Conservation (phyloP, 805 yeast species). For the Lipomyces oligophaga region DNA sequence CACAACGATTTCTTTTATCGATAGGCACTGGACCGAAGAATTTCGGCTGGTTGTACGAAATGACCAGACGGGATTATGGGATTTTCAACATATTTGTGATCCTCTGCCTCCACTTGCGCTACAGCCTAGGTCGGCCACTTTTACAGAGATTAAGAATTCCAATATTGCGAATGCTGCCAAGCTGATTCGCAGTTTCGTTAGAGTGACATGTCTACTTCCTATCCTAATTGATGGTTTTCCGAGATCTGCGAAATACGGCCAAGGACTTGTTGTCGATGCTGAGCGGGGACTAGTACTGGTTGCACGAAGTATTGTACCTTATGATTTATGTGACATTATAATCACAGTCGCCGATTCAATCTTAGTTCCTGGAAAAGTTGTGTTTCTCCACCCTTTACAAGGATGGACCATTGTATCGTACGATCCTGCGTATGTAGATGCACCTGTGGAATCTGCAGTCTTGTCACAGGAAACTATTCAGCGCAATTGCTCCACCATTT, state of each 20-base stretch:
- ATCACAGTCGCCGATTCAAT: conserved; percentile 83
- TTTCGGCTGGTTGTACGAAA: conserved; percentile 64
- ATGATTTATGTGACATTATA: conserved; percentile 70
- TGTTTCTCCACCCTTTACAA: conserved; percentile 80
- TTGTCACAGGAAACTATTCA: conserved; percentile 54
- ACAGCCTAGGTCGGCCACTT: conserved; percentile 61
- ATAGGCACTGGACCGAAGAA: conserved; percentile 78
- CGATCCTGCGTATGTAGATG: conserved; percentile 68
- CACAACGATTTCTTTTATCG: conserved; percentile 64
- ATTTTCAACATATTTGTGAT: conserved; percentile 47
- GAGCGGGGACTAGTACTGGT: conserved; percentile 73
- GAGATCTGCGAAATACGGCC: conserved; percentile 54
- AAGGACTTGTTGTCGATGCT: conserved; percentile 81
- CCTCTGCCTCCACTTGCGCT: conserved; percentile 55
- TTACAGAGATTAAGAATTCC: conserved; percentile 31
- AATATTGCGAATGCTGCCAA: conserved; percentile 53
- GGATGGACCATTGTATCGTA: conserved; percentile 81
- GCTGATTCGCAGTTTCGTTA: conserved; percentile 65
- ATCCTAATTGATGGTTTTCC: conserved; percentile 74
- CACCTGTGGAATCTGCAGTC: conserved; percentile 66
- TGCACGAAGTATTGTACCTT: conserved; percentile 76
- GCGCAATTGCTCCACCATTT: conserved; percentile 73
- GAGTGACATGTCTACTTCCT: conserved; percentile 61
- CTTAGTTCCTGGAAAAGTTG: conserved; percentile 72
- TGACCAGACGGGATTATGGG: conserved; percentile 57